phyloP scores from a whole-genome alignment of 2,329 filamentous ascomycete genomes.

The Cephalotrichum gorgonifer region DNA sequence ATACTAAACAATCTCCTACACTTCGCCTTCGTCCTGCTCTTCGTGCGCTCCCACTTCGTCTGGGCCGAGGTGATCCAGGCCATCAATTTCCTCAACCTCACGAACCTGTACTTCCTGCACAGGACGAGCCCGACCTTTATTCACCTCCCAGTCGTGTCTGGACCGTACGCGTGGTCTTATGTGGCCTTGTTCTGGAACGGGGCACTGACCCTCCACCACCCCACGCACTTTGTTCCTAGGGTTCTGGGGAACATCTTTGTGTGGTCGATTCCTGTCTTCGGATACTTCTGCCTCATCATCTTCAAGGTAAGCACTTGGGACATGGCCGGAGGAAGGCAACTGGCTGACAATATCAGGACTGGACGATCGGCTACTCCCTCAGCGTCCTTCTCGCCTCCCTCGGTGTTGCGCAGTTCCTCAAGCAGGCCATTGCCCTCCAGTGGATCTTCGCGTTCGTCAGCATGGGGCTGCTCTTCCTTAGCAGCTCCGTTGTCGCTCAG shows the following conservation, averaged over 20 bases:
- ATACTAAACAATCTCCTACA: constrained; percentile 77
- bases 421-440: constrained; percentile 67
- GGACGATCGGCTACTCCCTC: constrained; percentile 70
- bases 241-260: constrained; percentile 82
- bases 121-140: constrained; percentile 61
- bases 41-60: constrained; percentile 65
- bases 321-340: constrained; percentile 2
- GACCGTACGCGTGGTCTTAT: constrained; percentile 74
- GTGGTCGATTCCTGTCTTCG: constrained; percentile 72
- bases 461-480: constrained; percentile 62
- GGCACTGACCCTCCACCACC: constrained; percentile 66
- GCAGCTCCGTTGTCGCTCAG: constrained; percentile 54
- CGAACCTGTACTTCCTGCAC: constrained; percentile 71
- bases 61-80: constrained; percentile 67
- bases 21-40: constrained; percentile 74
- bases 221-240: constrained; percentile 55
- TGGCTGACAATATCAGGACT: constrained; percentile 34
- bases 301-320: constrained; percentile 52
- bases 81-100: constrained; percentile 74
- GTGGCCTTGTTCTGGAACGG: constrained; percentile 85
- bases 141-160: constrained; percentile 64
- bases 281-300: constrained; percentile 61
- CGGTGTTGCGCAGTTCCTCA: constrained; percentile 66
- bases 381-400: constrained; percentile 64
- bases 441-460: constrained; percentile 90